These are phyloP conservation scores for Claviceps cyperi DNA, from an alignment of 2,329 filamentous ascomycete species.

Conservation along the genomic window DNA sequence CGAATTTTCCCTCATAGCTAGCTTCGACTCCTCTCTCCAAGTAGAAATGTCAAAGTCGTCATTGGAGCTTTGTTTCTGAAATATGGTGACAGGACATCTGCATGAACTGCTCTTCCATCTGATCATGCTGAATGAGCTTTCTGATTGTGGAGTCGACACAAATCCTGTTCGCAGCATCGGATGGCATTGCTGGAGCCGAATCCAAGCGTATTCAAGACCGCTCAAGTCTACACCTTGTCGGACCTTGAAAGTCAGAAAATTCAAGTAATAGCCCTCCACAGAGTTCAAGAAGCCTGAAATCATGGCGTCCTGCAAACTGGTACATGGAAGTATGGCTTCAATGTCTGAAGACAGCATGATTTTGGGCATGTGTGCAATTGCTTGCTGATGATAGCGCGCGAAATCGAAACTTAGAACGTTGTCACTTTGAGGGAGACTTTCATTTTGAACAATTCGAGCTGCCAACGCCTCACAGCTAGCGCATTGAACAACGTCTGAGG, in stretches of 20 bases:
- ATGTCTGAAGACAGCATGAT: slow-evolving; percentile 20
- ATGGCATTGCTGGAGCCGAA: slow-evolving; percentile 34
- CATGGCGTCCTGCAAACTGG: slow-evolving; percentile 66
- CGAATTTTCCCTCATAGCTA: slow-evolving; percentile 26
- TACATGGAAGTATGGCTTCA: slow-evolving; percentile 59
- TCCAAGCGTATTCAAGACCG: slow-evolving; percentile 45
- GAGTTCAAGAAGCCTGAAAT: slow-evolving; percentile 59
- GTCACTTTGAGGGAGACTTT: not conserved
- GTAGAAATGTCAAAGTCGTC: slow-evolving; percentile 1
- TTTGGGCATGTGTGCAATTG: slow-evolving; percentile 16
- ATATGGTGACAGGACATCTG: slow-evolving; percentile 6
- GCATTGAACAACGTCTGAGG: slow-evolving; percentile 60
- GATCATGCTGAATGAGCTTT: slow-evolving; percentile 61
- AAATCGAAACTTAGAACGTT: slow-evolving; percentile 21
- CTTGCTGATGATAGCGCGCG: slow-evolving; percentile 20
- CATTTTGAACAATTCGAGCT: slow-evolving; percentile 11
- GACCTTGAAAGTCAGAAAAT: slow-evolving; percentile 47
- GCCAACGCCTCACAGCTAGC: slow-evolving; percentile 30
- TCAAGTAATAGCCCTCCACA: slow-evolving; percentile 57
- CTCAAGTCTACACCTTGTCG: slow-evolving; percentile 21
- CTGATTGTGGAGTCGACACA: slow-evolving; percentile 40
- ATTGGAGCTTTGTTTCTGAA: not conserved
- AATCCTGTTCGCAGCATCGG: slow-evolving; percentile 70
- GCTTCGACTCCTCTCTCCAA: slow-evolving; percentile 23
- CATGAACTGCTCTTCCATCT: slow-evolving; percentile 28